A percentile compares a stretch with the other conserved stretches of the same genome.
phyloP scores from a whole-genome alignment of 306 rosid genomes.

The Vigna nakashimae region DNA sequence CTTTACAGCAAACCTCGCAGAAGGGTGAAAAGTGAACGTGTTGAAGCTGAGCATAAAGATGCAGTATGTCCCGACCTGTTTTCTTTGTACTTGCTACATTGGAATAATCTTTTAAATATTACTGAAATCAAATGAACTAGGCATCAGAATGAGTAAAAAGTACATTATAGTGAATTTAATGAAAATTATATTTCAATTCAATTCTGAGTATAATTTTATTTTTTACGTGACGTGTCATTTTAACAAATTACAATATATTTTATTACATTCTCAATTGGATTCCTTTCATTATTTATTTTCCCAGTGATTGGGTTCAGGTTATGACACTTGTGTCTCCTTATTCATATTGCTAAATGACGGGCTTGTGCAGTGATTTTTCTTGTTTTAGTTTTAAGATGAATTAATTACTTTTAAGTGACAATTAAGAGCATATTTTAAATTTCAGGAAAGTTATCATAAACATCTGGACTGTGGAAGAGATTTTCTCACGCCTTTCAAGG shows the following conservation, averaged over 20 bases:
- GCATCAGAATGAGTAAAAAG: slow-evolving; percentile 1
- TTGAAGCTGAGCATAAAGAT: slow-evolving; percentile 48
- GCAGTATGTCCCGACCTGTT: slow-evolving; percentile 46
- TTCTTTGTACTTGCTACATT: slow-evolving; percentile 26
- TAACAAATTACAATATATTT: slow-evolving; percentile 12
- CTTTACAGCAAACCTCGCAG: slow-evolving; percentile 44
- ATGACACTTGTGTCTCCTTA: slow-evolving; percentile 7
- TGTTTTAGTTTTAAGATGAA: slow-evolving; percentile 4
- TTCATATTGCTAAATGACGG: slow-evolving; percentile 2
- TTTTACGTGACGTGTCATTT: neutral
- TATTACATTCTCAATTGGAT: neutral
- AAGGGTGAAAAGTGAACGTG: slow-evolving; percentile 52
- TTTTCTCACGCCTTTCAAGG: slow-evolving; percentile 35
- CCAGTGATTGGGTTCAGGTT: neutral
- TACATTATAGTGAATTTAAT: slow-evolving; percentile 25
- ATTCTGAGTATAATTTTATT: neutral
- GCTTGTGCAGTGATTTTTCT: slow-evolving; percentile 1
- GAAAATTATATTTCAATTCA: slow-evolving; percentile 15
- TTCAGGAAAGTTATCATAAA: slow-evolving; percentile 43
- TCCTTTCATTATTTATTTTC: slow-evolving; percentile 25
- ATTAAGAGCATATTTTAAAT: slow-evolving; percentile 24
- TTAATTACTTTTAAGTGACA: slow-evolving; percentile 15
- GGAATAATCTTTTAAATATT: slow-evolving; percentile 10
- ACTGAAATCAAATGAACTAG: slow-evolving; percentile 29
- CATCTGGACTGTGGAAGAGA: slow-evolving; percentile 43